Conservation (phyloP, 805 yeast genomes). For the Sugiyamaella smithiae region DNA sequence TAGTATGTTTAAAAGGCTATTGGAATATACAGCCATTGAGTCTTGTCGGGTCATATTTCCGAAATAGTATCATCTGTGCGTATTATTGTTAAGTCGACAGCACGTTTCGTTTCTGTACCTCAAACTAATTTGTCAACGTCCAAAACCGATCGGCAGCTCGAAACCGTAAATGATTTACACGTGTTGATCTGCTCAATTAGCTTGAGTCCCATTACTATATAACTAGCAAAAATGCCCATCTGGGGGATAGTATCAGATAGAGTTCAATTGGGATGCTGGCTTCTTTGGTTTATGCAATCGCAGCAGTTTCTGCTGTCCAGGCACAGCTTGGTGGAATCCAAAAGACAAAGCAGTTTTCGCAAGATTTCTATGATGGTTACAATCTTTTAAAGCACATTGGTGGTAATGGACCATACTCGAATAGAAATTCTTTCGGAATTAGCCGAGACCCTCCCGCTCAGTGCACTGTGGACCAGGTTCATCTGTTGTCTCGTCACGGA, state of each 20-base stretch:
- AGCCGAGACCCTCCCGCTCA: conserved; percentile 49
- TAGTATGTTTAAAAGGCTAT: no score
- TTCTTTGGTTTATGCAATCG: conserved; percentile 4
- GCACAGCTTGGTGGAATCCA: conserved; percentile 8
- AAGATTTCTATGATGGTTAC: conserved; percentile 39
- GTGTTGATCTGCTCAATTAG: no score
- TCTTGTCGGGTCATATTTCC: no score
- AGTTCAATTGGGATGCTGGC: conserved; percentile 1
- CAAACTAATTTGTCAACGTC: no score
- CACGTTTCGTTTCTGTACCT: no score
- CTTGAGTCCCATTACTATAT: no score
- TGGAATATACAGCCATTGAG: no score
- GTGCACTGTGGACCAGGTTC: conserved; percentile 54
- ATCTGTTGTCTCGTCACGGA: conserved; percentile 54
- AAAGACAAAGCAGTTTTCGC: conserved; percentile 21
- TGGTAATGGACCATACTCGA: conserved; percentile 54
- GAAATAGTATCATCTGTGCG: no score
- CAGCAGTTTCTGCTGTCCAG: conserved; percentile 8
- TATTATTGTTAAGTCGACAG: no score
- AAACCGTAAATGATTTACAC: background rate
- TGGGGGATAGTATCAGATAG: no score
- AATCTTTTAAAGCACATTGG: conserved; percentile 48
- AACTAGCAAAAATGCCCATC: no score
- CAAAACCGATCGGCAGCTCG: no score
- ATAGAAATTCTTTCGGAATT: conserved; percentile 52